These are phyloP conservation scores for Atalantia buxifolia DNA, from an alignment of 345 rosid species.

Conservation along the genomic window DNA sequence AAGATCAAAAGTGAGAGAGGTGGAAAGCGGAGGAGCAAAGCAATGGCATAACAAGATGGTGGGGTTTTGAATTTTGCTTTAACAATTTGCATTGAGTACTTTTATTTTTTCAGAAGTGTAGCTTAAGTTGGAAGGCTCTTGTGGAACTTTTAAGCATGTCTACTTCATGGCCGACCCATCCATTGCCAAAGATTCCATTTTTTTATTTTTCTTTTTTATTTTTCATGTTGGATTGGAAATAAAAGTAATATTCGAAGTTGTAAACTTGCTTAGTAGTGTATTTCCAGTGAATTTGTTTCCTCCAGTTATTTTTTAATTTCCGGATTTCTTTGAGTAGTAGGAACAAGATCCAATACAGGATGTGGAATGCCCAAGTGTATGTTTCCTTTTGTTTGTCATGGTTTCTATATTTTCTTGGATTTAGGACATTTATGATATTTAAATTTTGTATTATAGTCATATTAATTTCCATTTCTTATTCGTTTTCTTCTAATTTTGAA, in stretches of 20 bases:
- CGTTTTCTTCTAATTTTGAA: no score
- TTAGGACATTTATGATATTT: no score
- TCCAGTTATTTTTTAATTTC: no score
- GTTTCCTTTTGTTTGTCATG: background rate
- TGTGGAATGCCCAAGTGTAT: no score
- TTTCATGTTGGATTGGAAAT: background rate
- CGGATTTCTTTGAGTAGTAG: background rate
- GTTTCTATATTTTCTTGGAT: background rate
- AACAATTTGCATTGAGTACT: background rate
- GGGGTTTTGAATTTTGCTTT: slow-evolving; percentile 7
- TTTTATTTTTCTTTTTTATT: background rate
- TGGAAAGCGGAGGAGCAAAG: background rate
- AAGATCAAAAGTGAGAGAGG: background rate
- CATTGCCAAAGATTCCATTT: background rate
- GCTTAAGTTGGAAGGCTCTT: background rate
- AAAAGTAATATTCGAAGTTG: background rate
- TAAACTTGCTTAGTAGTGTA: background rate
- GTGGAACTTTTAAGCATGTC: slow-evolving; percentile 8
- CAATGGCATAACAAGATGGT: background rate
- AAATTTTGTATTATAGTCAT: no score
- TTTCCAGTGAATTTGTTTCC: background rate
- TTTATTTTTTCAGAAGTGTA: no score
- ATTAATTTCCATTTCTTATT: no score
- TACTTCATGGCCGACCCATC: slow-evolving; percentile 25
- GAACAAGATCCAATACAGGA: background rate